These are phyloP conservation scores for Venturia asperata DNA, from an alignment of 2,329 filamentous ascomycete genomes.

Conservation along the genomic window DNA sequence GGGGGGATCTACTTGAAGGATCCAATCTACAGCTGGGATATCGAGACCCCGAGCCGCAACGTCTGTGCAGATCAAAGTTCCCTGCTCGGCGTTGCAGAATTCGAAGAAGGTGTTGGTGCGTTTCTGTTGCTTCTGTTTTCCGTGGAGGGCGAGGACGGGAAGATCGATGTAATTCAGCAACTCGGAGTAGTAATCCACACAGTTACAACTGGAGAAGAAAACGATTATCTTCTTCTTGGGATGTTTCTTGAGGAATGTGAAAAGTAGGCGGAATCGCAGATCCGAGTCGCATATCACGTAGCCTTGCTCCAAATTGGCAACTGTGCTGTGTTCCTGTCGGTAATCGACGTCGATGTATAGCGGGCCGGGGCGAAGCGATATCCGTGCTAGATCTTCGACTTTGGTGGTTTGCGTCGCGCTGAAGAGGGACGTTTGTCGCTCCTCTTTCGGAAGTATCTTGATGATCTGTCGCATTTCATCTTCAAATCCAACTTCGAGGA, in stretches of 20 bases:
- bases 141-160: slow-evolving; percentile 77
- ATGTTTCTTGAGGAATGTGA: slow-evolving; percentile 88
- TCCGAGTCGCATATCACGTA: slow-evolving; percentile 92
- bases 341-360: slow-evolving; percentile 97
- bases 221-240: slow-evolving; percentile 84
- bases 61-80: slow-evolving; percentile 91
- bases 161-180: slow-evolving; percentile 97
- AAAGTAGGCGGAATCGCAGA: slow-evolving; percentile 86
- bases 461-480: slow-evolving; percentile 97
- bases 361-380: slow-evolving; percentile 83
- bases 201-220: slow-evolving; percentile 82
- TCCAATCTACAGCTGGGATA: slow-evolving; percentile 94
- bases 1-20: slow-evolving; percentile 90
- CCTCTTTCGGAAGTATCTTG: slow-evolving; percentile 81
- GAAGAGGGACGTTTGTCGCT: slow-evolving; percentile 95
- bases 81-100: slow-evolving; percentile 77
- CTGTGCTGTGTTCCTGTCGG: slow-evolving; percentile 80
- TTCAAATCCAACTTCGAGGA: slow-evolving; percentile 95
- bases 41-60: slow-evolving; percentile 92
- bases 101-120: slow-evolving; percentile 99
- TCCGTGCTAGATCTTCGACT: slow-evolving; percentile 90
- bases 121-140: slow-evolving; percentile 96
- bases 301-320: slow-evolving; percentile 89
- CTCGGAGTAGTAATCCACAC: slow-evolving; percentile 92
- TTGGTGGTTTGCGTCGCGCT: slow-evolving; percentile 98